These are phyloP conservation scores for Mycena haematopus DNA, from an alignment of 768 basidiomycete species.

Conservation along the genomic window DNA sequence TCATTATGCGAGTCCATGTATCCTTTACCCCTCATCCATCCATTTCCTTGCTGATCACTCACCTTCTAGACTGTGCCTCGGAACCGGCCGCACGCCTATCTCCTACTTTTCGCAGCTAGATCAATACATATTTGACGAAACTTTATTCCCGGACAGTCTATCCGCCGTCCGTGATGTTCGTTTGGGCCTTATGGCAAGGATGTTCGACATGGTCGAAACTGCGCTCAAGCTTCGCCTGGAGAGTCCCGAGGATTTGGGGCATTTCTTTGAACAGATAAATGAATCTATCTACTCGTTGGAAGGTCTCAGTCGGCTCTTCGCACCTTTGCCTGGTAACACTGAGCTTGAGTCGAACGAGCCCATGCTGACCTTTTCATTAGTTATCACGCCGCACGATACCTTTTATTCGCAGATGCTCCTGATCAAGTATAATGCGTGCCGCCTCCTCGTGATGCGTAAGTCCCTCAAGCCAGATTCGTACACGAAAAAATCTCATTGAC, in stretches of 20 bases:
- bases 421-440: conserved; percentile 48
- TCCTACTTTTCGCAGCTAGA: conserved; percentile 41
- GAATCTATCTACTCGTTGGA: conserved; percentile 43
- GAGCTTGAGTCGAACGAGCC: background rate
- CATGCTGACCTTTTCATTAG: conserved; percentile 39
- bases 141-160: conserved; percentile 31
- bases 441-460: conserved; percentile 41
- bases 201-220: conserved; percentile 40
- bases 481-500: background rate
- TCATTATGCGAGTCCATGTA: conserved; percentile 47
- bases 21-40: background rate
- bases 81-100: conserved; percentile 47
- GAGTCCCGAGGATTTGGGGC: conserved; percentile 34
- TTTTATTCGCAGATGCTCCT: conserved; percentile 50
- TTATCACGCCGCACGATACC: conserved; percentile 47
- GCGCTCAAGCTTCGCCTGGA: conserved; percentile 41
- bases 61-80: conserved; percentile 44
- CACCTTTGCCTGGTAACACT: conserved; percentile 45
- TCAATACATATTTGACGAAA: conserved; percentile 37
- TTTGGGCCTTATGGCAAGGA: conserved; percentile 42
- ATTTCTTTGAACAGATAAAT: conserved; percentile 43
- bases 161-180: conserved; percentile 41
- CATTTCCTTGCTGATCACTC: background rate
- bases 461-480: background rate
- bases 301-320: conserved; percentile 43